These are phyloP conservation scores for Monascus ruber DNA, from an alignment of 2,329 filamentous ascomycete genomes.

Conservation along the genomic window DNA sequence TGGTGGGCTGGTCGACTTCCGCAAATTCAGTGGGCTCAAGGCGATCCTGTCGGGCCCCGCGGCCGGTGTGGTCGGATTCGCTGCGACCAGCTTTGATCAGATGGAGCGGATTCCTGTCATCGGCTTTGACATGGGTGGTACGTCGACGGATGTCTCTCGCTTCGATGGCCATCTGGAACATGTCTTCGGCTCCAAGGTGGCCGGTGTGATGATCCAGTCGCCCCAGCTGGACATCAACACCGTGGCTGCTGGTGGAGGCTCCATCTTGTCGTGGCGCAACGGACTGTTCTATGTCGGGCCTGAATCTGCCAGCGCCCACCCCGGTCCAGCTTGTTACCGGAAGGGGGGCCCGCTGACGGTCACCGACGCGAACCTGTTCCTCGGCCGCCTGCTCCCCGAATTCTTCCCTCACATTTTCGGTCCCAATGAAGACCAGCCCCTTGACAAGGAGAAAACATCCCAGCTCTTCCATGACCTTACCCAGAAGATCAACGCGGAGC, in stretches of 20 bases:
- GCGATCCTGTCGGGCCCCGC: conserved; percentile 85
- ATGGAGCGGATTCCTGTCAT: conserved; percentile 76
- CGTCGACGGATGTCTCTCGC: conserved; percentile 75
- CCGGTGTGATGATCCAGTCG: conserved; percentile 86
- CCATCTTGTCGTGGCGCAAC: conserved; percentile 68
- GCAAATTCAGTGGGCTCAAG: conserved; percentile 67
- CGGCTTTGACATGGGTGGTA: conserved; percentile 93
- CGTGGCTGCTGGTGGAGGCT: conserved; percentile 70
- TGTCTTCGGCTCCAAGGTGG: conserved; percentile 87
- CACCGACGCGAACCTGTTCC: conserved; percentile 81
- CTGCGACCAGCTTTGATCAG: conserved; percentile 78
- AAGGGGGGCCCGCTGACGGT: conserved; percentile 86
- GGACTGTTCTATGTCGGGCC: conserved; percentile 87
- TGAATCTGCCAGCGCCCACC: conserved; percentile 82
- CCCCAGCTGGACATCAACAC: conserved; percentile 93
- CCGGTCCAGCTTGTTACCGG: conserved; percentile 82
- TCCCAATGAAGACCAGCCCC: conserved; percentile 69
- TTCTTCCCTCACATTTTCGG: conserved; percentile 97
- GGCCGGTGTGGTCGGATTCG: conserved; percentile 89
- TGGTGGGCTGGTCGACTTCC: conserved; percentile 50
- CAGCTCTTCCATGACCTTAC: conserved; percentile 65
- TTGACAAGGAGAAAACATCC: conserved; percentile 66
- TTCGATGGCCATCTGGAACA: conserved; percentile 86
- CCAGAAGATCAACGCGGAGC: conserved; percentile 64
- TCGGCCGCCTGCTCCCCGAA: conserved; percentile 75